Percentiles rank a stretch among this genome's conserved stretches.
phyloP scores from a whole-genome alignment of 441 rosid species.

The Macaranga tanarius region DNA sequence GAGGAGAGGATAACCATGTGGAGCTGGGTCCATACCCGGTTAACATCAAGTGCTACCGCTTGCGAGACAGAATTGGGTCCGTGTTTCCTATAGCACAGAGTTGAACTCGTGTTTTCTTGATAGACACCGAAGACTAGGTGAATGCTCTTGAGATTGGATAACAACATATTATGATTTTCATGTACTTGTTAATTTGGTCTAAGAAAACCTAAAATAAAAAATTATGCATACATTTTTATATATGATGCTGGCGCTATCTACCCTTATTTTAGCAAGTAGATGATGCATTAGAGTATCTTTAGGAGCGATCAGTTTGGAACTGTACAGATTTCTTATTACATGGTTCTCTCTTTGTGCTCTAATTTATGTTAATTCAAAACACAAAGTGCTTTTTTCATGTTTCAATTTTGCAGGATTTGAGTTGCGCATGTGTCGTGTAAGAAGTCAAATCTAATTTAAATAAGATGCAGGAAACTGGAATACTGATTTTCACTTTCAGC shows the following conservation, averaged over 20 bases:
- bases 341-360: too few species aligned
- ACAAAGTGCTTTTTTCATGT: background rate
- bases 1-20: slow-evolving; percentile 73
- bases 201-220: background rate
- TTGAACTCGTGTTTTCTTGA: slow-evolving; percentile 21
- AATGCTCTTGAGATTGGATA: background rate
- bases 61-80: slow-evolving; percentile 68
- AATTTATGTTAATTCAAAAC: background rate
- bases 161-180: background rate
- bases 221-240: background rate
- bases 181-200: background rate
- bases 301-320: too few species aligned
- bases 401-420: background rate
- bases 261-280: too few species aligned
- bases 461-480: background rate
- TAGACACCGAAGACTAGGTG: background rate
- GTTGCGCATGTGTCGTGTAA: background rate
- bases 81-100: slow-evolving; percentile 71
- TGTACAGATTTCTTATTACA: too few species aligned
- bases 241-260: background rate
- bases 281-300: too few species aligned
- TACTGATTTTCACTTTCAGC: too few species aligned
- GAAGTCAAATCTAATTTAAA: background rate
- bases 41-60: slow-evolving; percentile 89
- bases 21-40: slow-evolving; percentile 81